Percentiles rank a stretch among this genome's conserved stretches.
Evolutionary conservation across 1,139 yeast species (phyloP).

Genomic region (Diutina scorzettiae): DNA sequence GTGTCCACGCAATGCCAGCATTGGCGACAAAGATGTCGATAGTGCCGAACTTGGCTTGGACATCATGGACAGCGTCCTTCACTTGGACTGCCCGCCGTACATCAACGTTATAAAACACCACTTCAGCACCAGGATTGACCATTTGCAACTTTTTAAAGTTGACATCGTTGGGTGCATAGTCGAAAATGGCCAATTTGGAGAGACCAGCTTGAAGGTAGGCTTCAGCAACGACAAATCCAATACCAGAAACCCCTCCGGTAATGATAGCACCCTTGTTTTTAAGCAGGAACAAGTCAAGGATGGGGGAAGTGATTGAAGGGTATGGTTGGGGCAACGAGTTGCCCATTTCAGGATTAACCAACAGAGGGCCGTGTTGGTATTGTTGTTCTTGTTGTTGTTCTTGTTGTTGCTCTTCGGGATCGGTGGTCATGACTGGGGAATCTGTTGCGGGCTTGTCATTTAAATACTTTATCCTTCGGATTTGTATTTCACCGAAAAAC

Average conservation of each 20-base stretch:
- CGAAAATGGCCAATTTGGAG: constrained; percentile 31
- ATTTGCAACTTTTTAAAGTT: constrained; percentile 19
- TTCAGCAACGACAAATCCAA: constrained; percentile 33
- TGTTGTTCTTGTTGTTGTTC: background rate
- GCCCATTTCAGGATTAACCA: constrained; percentile 4
- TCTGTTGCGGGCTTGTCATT: background rate
- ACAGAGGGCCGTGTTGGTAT: background rate
- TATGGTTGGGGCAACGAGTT: constrained; percentile 4
- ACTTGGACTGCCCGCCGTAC: constrained; percentile 30
- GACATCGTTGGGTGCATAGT: constrained; percentile 23
- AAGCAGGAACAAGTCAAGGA: constrained; percentile 26
- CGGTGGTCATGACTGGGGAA: constrained; percentile 1
- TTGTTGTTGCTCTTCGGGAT: background rate
- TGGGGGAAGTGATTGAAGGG: background rate
- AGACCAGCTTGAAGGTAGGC: constrained; percentile 34
- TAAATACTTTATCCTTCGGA: background rate
- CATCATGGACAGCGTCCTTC: constrained; percentile 19
- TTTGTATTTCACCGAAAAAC: background rate
- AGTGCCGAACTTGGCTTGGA: constrained; percentile 23
- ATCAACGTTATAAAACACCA: constrained; percentile 21
- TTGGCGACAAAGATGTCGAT: constrained; percentile 43
- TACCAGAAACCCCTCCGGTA: constrained; percentile 36
- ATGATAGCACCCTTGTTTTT: constrained; percentile 26
- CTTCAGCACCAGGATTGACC: constrained; percentile 15
- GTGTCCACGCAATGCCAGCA: constrained; percentile 36